Evolutionary conservation across 176 grass and related monocot genomes (phyloP), one percentile per base, ranked within the genome.

Genomic region (Rhynchospora pubera): DNA sequence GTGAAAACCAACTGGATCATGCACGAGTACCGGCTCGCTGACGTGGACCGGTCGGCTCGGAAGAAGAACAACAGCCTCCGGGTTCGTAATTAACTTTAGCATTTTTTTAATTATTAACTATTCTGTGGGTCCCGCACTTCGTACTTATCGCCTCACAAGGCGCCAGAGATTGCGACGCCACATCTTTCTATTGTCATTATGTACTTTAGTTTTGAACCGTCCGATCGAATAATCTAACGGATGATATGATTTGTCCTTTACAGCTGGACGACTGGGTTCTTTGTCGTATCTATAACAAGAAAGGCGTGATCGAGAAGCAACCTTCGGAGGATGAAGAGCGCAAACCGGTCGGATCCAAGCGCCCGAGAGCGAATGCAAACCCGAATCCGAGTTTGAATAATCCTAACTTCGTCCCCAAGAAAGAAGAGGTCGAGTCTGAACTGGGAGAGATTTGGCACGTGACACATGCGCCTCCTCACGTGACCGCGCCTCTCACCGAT

Each of bases 1-100:
- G 84, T 88, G 7, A 99, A 99, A 82, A 96, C 93, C 72, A 90
- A 99, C 80, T 99, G 97, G 97, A 99, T 99, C 84, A 99, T 99
- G 97, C 93, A 99, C 67, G 97, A 99, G 86, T 99, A 99, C 50
- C 82, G 97, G 0, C 97, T 96, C 52, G 93, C 93, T 50, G 90
- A 89, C 19, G 93, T 97, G 5, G 93, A 97, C 59, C 89, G 89
- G 0, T 90, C 89, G 30, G 89, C 89, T 0, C 57, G 87, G 28
- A 91, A 90, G 91, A 90, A 88, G 89, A 89, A 87, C 85, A 89
- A 89, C 87, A 92, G 85, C 0, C 87, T 97, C 34, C 78, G 91
- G 87, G 89, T 93, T 68, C 16, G 48, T 74, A 1, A 3, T 57
- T 14, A 52, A n/a, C n/a, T n/a, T n/a, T n/a, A n/a, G n/a, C n/a